Percentiles rank a stretch among this genome's conserved stretches.
Conservation (phyloP, 2,329 filamentous ascomycete genomes). For the Neocucurbitaria cava region DNA sequence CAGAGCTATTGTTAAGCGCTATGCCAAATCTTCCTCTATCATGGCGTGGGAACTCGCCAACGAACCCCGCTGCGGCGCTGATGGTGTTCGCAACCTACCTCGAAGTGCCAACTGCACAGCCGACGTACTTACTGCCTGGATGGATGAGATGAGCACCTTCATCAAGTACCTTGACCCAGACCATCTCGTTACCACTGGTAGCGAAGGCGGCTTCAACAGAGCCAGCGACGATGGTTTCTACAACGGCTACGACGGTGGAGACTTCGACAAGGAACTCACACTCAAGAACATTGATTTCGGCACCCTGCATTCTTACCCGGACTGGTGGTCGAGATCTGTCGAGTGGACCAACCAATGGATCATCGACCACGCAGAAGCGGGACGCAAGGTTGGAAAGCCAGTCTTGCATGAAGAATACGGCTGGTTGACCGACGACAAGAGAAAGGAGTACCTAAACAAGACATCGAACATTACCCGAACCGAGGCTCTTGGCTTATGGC, state of each 20-base stretch:
- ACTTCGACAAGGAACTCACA: constrained; percentile 60
- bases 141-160: constrained; percentile 62
- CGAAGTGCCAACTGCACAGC: constrained; percentile 44
- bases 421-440: constrained; percentile 60
- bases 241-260: constrained; percentile 57
- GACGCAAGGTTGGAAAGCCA: constrained; percentile 56
- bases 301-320: constrained; percentile 63
- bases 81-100: constrained; percentile 36
- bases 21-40: constrained; percentile 56
- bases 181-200: constrained; percentile 64
- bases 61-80: constrained; percentile 48
- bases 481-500: constrained; percentile 59
- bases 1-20: constrained; percentile 58
- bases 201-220: constrained; percentile 51
- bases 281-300: constrained; percentile 62
- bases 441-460: constrained; percentile 55
- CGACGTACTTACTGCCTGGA: constrained; percentile 56
- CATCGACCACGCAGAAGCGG: constrained; percentile 58
- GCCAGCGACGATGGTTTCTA: constrained; percentile 45
- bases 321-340: constrained; percentile 62
- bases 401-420: constrained; percentile 64
- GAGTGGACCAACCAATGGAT: constrained; percentile 64
- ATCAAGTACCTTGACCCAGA: constrained; percentile 61
- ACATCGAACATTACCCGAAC: constrained; percentile 54
- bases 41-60: constrained; percentile 65